Base-by-base conservation (phyloP, 768 basidiomycete species). In the Obba rivulosa region DNA sequence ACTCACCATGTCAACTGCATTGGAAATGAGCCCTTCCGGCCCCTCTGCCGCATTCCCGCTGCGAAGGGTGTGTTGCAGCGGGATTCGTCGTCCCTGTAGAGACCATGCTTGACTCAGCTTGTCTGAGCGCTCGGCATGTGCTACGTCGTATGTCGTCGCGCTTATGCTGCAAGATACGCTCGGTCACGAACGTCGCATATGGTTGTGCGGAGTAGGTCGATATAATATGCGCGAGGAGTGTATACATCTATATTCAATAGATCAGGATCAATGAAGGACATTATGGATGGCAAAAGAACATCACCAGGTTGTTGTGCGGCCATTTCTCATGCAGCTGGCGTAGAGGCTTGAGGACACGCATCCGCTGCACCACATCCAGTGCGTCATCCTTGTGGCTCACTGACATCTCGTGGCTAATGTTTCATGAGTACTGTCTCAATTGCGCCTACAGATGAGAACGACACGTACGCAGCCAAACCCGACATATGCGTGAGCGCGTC, bases 1-100 rank as follows among this genome's bases (percentile, higher is more conserved):
- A 54, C 70, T 9, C 24, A 71, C 76, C 68, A 78, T 64, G 31
- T 77, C 75, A 16, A 65, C 48, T 0, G 63, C 64, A 20, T 52
- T 73, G 28, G 74, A 71, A 23, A 75, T 71, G n/a, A 77, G 37
- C 1, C 73, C 76, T 1, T 70, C 73, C 0, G 74, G 50, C 4
- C 74, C 75, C 3, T 71, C 67, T 13, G 57, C 52, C 14, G 64
- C 23, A 0, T 60, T 54, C 5, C 48, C 56, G 5, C 28, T 48
- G 28, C 63, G 53, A 40, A 69, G 66, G 1, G 46, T 49, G 16
- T 69, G 61, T 51, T 55, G 65, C 24, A 57, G 59, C 1, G 71
- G 68, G 0, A 73, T 57, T 17, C 64, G 52, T 18, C 70, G 53
- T 0, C 70, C 67, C 13, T 49, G 51, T n/a, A 28, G 41, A 1